Evolutionary conservation across 1,284 basidiomycete genomes (phyloP).

Genomic region (Leccinum proximum): DNA sequence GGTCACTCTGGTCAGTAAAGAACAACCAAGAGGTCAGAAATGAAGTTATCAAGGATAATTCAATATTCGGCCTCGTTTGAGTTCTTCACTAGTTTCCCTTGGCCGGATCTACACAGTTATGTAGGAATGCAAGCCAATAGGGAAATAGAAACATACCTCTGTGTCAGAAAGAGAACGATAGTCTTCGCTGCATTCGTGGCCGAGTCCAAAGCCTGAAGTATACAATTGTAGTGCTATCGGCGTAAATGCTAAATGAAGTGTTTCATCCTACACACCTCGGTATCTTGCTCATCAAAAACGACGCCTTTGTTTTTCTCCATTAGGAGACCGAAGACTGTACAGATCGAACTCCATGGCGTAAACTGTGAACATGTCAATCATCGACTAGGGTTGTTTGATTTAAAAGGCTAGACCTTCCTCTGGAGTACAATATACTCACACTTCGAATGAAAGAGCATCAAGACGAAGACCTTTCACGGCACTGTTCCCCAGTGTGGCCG

Average conservation of each 20-base stretch:
- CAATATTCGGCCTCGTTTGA: conserved; percentile 91
- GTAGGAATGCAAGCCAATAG: background rate
- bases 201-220: conserved; percentile 62
- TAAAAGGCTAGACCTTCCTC: conserved; percentile 53
- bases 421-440: conserved; percentile 44
- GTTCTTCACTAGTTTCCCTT: conserved; percentile 82
- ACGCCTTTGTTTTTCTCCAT: conserved; percentile 43
- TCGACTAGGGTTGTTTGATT: background rate
- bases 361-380: conserved; percentile 34
- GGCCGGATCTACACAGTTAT: conserved; percentile 55
- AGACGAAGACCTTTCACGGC: conserved; percentile 81
- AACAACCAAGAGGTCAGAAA: conserved; percentile 89
- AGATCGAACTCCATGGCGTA: conserved; percentile 86
- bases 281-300: conserved; percentile 64
- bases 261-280: conserved; percentile 42
- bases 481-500: conserved; percentile 64
- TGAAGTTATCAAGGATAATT: conserved; percentile 85
- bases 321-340: conserved; percentile 89
- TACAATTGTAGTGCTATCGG: conserved; percentile 48
- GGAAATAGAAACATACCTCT: conserved; percentile 45
- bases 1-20: conserved; percentile 93
- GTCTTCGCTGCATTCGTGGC: conserved; percentile 83
- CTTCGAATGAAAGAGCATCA: conserved; percentile 84
- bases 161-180: conserved; percentile 83
- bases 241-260: background rate